Evolutionary conservation across 305 asterid genomes (phyloP).

Genomic region (Solanum aculeatissimum): DNA sequence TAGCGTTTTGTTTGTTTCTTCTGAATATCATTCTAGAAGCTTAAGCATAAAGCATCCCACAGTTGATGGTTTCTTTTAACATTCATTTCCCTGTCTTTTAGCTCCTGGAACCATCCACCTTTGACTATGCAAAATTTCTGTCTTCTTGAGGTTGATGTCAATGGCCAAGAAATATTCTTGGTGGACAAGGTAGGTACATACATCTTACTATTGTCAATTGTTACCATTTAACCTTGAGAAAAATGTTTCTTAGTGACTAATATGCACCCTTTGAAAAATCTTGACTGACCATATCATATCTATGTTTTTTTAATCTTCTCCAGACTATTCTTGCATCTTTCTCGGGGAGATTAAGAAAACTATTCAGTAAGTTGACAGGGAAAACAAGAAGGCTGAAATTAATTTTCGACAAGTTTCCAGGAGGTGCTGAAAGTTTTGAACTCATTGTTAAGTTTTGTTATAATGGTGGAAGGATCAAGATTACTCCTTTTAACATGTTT

Average conservation of each 20-base stretch:
- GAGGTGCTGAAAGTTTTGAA: conserved; percentile 50
- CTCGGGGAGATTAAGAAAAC: conserved; percentile 31
- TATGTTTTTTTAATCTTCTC: not conserved
- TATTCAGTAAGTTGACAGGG: conserved; percentile 19
- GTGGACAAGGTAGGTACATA: conserved; percentile 29
- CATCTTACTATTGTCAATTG: no score
- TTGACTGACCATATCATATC: not conserved
- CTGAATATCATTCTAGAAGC: not conserved
- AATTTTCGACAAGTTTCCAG: conserved; percentile 51
- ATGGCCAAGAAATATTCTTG: conserved; percentile 43
- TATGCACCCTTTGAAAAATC: not conserved
- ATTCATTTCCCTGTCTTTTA: not conserved
- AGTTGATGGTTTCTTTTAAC: not conserved
- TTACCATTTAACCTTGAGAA: no score
- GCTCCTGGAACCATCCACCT: not conserved
- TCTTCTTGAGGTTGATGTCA: conserved; percentile 48
- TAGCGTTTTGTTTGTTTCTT: conserved; percentile 1
- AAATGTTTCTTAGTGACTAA: not conserved
- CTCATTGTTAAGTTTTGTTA: conserved; percentile 37
- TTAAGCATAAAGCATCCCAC: not conserved
- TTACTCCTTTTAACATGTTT: conserved; percentile 26
- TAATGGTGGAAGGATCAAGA: conserved; percentile 22
- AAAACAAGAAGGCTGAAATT: conserved; percentile 19
- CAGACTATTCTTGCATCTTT: conserved; percentile 39
- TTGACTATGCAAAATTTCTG: conserved; percentile 13